Evolutionary conservation across 176 grass and related monocot species (phyloP), one percentile per base, ranked within the genome.

Genomic region (Oryza longistaminata): DNA sequence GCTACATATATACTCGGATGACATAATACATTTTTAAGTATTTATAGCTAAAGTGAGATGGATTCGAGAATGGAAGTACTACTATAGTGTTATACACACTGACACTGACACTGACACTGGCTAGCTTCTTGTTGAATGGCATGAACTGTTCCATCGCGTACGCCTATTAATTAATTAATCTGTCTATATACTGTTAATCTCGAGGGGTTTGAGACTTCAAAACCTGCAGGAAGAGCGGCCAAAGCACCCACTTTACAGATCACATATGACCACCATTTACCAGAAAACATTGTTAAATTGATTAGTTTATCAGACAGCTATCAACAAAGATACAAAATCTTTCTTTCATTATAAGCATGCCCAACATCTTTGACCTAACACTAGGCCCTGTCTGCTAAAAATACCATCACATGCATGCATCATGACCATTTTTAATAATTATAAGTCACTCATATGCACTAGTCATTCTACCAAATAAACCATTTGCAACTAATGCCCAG

Each of bases 331-430:
- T 85, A 40, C 21, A 44, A 39, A 39, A 27, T 46, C 14, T 45
- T 50, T 64, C 62, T 42, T 64, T 80, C 77, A 86, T 15, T 11
- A 73, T 40, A 78, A 74, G 77, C 44, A 81, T 87, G 60, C 44
- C 17, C 55, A 61, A 86, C 58, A 80, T 80, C 15, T 29, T 3
- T 31, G 70, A 68, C 70, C 77, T 87, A 60, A 37, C 85, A 81
- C 61, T 33, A 70, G 11, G 61, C 16, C 45, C 11, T 75, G 85
- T 75, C 58, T 74, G 77, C 33, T 75, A 29, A 69, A 67, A 52
- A 75, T 42, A 68, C 70, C 70, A 58, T 67, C 73, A 52, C 61
- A 12, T 21, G 21, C 55, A n/a, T 61, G 7, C 50, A 74, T 9
- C 8, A 40, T 40, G 39, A 9, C 31, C 31, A 55, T 55, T 81